A percentile compares a stretch with the other conserved stretches of the same genome.
Conservation (phyloP, 163 green algal genomes). For the Scenedesmus sp. region DNA sequence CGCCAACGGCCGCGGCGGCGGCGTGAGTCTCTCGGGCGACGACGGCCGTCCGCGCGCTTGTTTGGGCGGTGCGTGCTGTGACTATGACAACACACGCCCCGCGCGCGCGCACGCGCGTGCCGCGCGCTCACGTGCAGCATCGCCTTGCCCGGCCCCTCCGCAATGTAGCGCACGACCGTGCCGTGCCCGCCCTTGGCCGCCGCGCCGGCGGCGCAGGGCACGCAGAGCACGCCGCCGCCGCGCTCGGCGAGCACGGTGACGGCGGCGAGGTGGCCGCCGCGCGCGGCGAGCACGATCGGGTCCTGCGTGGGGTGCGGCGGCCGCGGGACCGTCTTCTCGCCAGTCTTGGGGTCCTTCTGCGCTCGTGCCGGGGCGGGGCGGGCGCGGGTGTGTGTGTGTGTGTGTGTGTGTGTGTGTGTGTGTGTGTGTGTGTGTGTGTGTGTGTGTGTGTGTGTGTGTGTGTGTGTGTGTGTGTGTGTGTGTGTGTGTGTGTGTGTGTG, state of each 20-base stretch:
- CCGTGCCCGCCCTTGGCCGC: conserved; percentile 8
- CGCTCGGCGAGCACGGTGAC: conserved; percentile 20
- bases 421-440: too few relatives aligned
- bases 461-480: too few relatives aligned
- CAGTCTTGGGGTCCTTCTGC: conserved; percentile 23
- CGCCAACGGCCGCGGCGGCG: too few relatives aligned
- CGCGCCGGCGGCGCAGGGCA: conserved; percentile 20
- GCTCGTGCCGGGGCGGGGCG: too few relatives aligned
- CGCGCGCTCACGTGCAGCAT: conserved; percentile 18
- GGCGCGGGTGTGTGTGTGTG: too few relatives aligned
- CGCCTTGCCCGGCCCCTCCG: background rate
- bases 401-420: too few relatives aligned
- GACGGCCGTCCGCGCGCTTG: too few relatives aligned
- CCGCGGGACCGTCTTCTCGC: background rate
- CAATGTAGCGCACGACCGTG: background rate
- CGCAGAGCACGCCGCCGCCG: conserved; percentile 34
- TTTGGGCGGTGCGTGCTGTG: too few relatives aligned
- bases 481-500: too few relatives aligned
- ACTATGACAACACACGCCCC: too few relatives aligned
- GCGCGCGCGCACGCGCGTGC: background rate
- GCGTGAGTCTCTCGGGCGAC: too few relatives aligned
- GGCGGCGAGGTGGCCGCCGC: conserved; percentile 4
- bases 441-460: too few relatives aligned
- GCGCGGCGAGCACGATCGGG: conserved; percentile 23
- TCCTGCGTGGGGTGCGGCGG: conserved; percentile 20